Evolutionary conservation across 106 monocot species (phyloP).

Genomic region (Iris macrosiphon): DNA sequence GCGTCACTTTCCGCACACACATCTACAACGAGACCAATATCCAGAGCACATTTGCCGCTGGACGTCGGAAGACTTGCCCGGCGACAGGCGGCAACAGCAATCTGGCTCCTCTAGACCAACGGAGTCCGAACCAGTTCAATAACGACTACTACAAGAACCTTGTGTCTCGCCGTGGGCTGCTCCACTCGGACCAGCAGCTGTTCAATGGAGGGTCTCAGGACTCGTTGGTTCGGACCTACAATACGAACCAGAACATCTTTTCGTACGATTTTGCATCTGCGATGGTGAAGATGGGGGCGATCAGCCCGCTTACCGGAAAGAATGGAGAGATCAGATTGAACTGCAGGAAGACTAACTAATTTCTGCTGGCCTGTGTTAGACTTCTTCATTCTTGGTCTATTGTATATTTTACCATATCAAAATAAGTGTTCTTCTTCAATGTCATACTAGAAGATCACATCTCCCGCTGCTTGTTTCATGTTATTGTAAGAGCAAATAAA

Average conservation of each 20-base stretch:
- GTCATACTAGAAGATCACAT: too few species aligned
- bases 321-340: conserved; percentile 11
- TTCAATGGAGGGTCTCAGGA: conserved; percentile 12
- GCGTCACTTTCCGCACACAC: conserved; percentile 7
- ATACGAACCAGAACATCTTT: conserved; percentile 5
- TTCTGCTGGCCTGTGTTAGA: too few species aligned
- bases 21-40: conserved; percentile 32
- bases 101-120: conserved; percentile 1
- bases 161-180: conserved; percentile 13
- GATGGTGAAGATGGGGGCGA: conserved; percentile 14
- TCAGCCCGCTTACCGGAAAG: conserved; percentile 4
- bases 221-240: conserved; percentile 16
- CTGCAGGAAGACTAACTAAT: conserved; percentile 6
- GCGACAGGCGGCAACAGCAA: conserved; percentile 4
- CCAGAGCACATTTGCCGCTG: conserved; percentile 5
- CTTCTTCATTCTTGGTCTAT: too few species aligned
- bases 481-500: too few species aligned
- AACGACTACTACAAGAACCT: conserved; percentile 14
- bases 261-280: conserved; percentile 20
- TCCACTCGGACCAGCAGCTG: conserved; percentile 36
- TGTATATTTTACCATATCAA: too few species aligned
- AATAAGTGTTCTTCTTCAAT: too few species aligned
- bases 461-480: too few species aligned
- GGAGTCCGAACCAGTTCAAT: conserved; percentile 7
- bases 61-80: conserved; percentile 7